phyloP scores from a whole-genome alignment of 2,329 filamentous ascomycete species.

The Cladophialophora exuberans region DNA sequence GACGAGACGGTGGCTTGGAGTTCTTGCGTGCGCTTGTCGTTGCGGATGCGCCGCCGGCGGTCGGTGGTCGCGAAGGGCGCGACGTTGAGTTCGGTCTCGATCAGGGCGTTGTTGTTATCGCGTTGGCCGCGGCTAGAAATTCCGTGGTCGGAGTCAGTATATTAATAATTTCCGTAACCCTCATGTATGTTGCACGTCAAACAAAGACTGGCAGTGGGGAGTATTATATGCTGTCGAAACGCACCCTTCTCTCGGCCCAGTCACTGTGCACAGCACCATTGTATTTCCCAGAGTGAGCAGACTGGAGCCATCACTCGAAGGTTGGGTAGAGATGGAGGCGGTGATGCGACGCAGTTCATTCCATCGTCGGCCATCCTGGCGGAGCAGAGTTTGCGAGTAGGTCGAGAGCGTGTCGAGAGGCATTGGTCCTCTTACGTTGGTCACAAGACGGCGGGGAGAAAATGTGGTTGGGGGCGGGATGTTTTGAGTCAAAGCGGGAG shows the following conservation, averaged over 20 bases:
- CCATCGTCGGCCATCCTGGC: conserved; percentile 86
- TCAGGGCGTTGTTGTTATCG: conserved; percentile 31
- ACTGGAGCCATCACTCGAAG: conserved; percentile 87
- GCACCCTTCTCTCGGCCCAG: conserved; percentile 74
- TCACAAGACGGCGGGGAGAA: no score
- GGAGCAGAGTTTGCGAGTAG: conserved; percentile 82
- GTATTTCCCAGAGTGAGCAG: conserved; percentile 98
- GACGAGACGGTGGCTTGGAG: conserved; percentile 77
- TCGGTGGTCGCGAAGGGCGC: conserved; percentile 34
- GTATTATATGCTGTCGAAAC: background rate
- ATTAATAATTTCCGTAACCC: no score
- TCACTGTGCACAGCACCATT: conserved; percentile 90
- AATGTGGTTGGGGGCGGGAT: no score
- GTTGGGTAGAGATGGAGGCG: conserved; percentile 88
- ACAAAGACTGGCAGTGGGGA: no score
- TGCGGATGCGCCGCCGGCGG: conserved; percentile 27
- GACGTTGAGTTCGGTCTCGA: conserved; percentile 34
- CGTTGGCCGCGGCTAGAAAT: conserved; percentile 34
- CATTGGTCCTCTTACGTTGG: no score
- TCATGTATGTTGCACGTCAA: no score
- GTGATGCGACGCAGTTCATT: conserved; percentile 91
- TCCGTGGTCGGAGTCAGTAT: no score
- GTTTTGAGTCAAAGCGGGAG: conserved; percentile 38
- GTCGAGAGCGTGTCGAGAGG: conserved; percentile 92
- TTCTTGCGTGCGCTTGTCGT: conserved; percentile 55